Evolutionary conservation across 345 rosid species (phyloP).

Genomic region (Moricandia moricandioides): DNA sequence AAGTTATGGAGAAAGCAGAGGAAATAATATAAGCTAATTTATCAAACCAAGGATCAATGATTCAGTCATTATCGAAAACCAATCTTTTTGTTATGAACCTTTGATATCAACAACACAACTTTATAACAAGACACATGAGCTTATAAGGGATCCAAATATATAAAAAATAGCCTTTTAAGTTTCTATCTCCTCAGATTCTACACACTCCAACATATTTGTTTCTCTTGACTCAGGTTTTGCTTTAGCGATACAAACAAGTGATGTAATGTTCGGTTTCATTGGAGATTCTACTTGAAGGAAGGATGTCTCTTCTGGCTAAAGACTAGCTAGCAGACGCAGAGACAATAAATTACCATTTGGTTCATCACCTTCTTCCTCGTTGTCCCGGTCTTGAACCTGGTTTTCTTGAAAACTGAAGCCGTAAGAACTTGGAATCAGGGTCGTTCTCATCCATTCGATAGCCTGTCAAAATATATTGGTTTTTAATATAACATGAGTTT

Average conservation of each 20-base stretch:
- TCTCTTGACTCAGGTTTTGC: slow-evolving; percentile 4
- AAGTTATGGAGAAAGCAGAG: not conserved
- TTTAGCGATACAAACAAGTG: not conserved
- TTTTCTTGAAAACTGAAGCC: slow-evolving; percentile 77
- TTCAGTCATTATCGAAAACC: not conserved
- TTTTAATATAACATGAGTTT: not conserved
- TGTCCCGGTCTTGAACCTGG: slow-evolving; percentile 70
- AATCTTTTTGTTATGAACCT: slow-evolving; percentile 9
- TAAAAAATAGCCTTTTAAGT: not conserved
- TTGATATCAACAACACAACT: slow-evolving; percentile 14
- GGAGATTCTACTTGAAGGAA: slow-evolving; percentile 19
- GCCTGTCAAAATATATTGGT: slow-evolving; percentile 42
- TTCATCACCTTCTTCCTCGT: slow-evolving; percentile 55
- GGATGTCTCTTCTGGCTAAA: slow-evolving; percentile 1
- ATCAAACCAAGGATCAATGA: not conserved
- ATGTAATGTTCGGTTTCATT: slow-evolving; percentile 12
- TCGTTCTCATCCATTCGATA: slow-evolving; percentile 82
- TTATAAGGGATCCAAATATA: not conserved
- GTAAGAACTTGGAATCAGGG: slow-evolving; percentile 66
- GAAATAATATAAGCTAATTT: not conserved
- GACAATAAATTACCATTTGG: slow-evolving; percentile 16
- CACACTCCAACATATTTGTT: slow-evolving; percentile 24
- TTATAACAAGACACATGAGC: not conserved
- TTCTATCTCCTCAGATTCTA: not conserved
- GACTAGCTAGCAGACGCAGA: not conserved